Percentiles rank a stretch among this genome's conserved stretches.
Evolutionary conservation across 179 eudicot genomes (phyloP).

Genomic region (Patellifolia procumbens): DNA sequence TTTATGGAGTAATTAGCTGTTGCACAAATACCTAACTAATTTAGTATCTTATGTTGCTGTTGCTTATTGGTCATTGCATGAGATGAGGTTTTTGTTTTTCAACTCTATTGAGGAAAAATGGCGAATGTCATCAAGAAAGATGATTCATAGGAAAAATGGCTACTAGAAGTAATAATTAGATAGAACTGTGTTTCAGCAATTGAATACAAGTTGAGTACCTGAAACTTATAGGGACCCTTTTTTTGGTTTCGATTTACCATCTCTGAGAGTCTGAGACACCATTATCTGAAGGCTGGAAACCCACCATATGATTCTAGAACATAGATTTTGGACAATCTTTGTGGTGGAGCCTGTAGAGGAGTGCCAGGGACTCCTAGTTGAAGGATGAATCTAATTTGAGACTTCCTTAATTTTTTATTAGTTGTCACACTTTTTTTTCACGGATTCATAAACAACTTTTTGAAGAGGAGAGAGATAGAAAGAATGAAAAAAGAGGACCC

Average conservation of each 20-base stretch:
- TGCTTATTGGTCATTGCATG: not conserved
- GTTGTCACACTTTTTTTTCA: too few species aligned
- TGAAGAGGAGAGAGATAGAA: too few species aligned
- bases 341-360: not conserved
- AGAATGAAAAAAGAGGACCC: too few species aligned
- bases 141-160: not conserved
- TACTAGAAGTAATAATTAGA: not conserved
- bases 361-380: not conserved
- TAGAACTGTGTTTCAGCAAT: too few species aligned
- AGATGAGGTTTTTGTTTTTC: not conserved
- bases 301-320: not conserved
- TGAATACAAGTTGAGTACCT: too few species aligned
- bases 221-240: not conserved
- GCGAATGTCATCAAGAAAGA: not conserved
- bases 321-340: not conserved
- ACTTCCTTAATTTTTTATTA: too few species aligned
- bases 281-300: not conserved
- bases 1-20: not conserved
- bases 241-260: not conserved
- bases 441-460: too few species aligned
- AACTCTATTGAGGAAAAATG: not conserved
- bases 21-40: too few species aligned
- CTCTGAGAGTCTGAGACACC: too few species aligned
- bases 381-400: not conserved
- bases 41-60: too few species aligned